Conservation (phyloP, 2,329 filamentous ascomycete species). For the Ophiocordyceps robertsii region DNA sequence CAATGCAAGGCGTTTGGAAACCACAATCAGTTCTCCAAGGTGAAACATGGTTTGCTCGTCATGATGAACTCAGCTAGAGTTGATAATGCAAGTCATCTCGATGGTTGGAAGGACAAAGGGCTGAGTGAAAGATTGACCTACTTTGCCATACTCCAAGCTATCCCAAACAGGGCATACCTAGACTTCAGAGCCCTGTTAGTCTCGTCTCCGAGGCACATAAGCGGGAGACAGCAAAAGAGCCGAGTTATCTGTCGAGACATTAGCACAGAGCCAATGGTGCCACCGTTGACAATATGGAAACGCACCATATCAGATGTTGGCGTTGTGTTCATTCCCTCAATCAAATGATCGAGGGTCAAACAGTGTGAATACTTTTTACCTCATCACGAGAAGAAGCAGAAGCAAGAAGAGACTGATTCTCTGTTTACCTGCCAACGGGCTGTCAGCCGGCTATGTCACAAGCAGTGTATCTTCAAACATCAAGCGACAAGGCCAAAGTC, state of each 20-base stretch:
- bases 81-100: constrained; percentile 35
- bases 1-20: not conserved
- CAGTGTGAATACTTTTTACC: constrained; percentile 44
- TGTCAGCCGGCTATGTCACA: constrained; percentile 16
- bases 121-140: not conserved
- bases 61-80: constrained; percentile 41
- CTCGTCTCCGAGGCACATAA: not conserved
- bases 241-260: not conserved
- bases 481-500: constrained; percentile 28
- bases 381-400: constrained; percentile 28
- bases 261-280: not conserved
- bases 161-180: not conserved
- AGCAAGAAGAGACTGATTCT: constrained; percentile 5
- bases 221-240: not conserved
- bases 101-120: constrained; percentile 16
- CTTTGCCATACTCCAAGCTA: not conserved
- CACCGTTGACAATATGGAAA: not conserved
- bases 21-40: constrained; percentile 47
- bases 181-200: not conserved
- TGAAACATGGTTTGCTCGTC: constrained; percentile 37
- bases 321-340: constrained; percentile 35
- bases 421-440: constrained; percentile 19
- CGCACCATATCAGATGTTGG: constrained; percentile 40
- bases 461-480: not conserved
- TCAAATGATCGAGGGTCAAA: constrained; percentile 33